Base-by-base conservation (phyloP, 371 early-diverging fungal genomes). In the Mucor sp. region DNA sequence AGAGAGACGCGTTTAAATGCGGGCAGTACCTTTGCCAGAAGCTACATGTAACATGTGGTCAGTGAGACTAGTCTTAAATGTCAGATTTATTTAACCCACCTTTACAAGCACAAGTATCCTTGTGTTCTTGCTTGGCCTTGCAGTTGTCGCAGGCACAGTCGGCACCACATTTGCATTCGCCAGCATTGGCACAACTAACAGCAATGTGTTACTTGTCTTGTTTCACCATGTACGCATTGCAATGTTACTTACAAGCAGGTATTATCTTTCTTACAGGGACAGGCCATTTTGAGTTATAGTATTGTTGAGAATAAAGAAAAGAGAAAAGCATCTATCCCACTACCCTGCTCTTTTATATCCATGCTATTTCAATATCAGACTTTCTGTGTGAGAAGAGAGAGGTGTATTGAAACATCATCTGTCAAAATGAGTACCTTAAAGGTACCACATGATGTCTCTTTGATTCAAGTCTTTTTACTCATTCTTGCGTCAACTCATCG, bases 181-280 rank as follows among this genome's bases (percentile, higher is more conserved):
- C 35, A 50, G 68, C 15, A 25, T 21, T 57, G 25, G 65, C 30
- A 27, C 64, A 71, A 25, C 68, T 65, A 60, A 11, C 47, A 17
- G 9, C 5, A 4, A 33, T 43, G 4, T 33, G 21, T 19, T 12
- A 19, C 21, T 21, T 48, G 37, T 39, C 8, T 21, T 32, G 50
- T 32, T 50, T 32, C 17, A 50, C 23, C n/a, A 15, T 23, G 14
- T 19, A 14, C 27, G 8, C n/a, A 27, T 4, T 0, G 4, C 23
- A 28, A 35, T 2, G 8, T 25, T 7, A 66, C 70, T 70, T 70
- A 70, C 70, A 50, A 57, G 63, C 70, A 70, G 23, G 56, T 61
- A 1, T 62, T 48, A 47, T 68, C 44, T 68, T 68, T 63, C 9
- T 48, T 68, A 68, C 72, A 72, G 21, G 72, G 72, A 56, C 72